phyloP scores from a whole-genome alignment of 169 alveolate species.

The Babesia gibsoni region DNA sequence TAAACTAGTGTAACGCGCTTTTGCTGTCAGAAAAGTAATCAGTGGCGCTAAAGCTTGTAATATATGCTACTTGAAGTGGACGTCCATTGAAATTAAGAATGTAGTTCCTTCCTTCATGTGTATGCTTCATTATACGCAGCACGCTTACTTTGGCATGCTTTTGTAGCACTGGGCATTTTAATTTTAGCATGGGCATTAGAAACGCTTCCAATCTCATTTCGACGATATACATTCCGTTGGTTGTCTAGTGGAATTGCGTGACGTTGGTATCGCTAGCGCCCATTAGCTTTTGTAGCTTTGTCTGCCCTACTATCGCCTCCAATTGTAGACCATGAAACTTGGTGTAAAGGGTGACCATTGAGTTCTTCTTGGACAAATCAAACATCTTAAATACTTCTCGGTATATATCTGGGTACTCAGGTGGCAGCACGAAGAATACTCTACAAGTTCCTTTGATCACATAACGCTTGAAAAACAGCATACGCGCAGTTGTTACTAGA shows the following conservation, averaged over 20 bases:
- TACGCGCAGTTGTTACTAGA: conserved; percentile 66
- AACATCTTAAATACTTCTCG: conserved; percentile 40
- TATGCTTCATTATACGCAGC: no score
- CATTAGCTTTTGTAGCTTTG: conserved; percentile 46
- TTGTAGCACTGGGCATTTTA: no score
- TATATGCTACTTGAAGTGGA: no score
- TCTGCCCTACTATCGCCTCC: conserved; percentile 71
- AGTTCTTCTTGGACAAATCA: conserved; percentile 21
- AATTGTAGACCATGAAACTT: conserved; percentile 66
- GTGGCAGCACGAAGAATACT: conserved; percentile 67
- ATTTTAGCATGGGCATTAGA: no score
- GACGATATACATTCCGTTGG: background rate
- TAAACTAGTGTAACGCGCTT: no score
- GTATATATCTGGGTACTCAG: conserved; percentile 68
- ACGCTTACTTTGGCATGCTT: no score
- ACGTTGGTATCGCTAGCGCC: conserved; percentile 67
- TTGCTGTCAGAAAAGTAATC: no score
- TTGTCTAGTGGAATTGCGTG: conserved; percentile 59
- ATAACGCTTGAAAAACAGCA: conserved; percentile 72
- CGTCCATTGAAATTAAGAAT: no score
- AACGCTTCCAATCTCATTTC: no score
- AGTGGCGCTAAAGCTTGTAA: no score
- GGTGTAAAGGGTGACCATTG: conserved; percentile 70
- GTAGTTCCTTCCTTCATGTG: no score
- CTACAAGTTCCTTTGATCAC: conserved; percentile 70